A percentile compares a stretch with the other conserved stretches of the same genome.
Conservation (phyloP, 352 stramenopile genomes). For the Globisporangium radiosum region DNA sequence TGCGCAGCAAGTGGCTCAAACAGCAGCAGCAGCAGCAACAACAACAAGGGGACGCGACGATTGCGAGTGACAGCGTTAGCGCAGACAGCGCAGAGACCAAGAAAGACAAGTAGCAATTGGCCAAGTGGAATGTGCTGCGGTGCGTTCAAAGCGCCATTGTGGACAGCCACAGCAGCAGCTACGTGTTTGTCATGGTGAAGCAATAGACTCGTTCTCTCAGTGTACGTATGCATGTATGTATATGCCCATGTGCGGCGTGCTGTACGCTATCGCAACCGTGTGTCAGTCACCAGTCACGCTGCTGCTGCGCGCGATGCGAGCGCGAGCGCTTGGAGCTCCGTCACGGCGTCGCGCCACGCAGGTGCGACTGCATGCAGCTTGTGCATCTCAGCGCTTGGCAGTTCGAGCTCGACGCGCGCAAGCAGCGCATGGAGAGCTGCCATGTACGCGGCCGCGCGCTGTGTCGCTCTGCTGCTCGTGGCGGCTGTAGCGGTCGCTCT, state of each 20-base stretch:
- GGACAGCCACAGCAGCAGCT: background rate
- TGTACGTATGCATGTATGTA: background rate
- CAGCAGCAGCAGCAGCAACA: constrained; percentile 24
- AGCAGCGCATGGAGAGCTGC: constrained; percentile 5
- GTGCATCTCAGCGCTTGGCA: background rate
- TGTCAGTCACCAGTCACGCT: background rate
- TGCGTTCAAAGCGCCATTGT: too few relatives aligned
- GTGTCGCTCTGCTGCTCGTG: background rate
- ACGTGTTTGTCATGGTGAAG: background rate
- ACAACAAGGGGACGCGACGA: constrained; percentile 12
- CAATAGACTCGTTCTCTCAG: constrained; percentile 6
- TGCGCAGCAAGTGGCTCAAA: constrained; percentile 67
- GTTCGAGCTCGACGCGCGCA: background rate
- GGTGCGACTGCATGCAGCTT: background rate
- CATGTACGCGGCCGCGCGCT: background rate
- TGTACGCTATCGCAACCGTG: background rate
- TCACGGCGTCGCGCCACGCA: background rate
- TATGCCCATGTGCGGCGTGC: background rate
- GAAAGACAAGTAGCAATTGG: constrained; percentile 13
- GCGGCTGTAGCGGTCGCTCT: background rate
- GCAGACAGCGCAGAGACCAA: constrained; percentile 7
- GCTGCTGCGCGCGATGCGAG: constrained; percentile 3
- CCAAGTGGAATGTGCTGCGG: too few relatives aligned
- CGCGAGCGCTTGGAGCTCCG: constrained; percentile 6
- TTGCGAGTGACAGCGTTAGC: constrained; percentile 21